Conservation (phyloP, 129 eudicot species). For the Ambrosia artemisiifolia region DNA sequence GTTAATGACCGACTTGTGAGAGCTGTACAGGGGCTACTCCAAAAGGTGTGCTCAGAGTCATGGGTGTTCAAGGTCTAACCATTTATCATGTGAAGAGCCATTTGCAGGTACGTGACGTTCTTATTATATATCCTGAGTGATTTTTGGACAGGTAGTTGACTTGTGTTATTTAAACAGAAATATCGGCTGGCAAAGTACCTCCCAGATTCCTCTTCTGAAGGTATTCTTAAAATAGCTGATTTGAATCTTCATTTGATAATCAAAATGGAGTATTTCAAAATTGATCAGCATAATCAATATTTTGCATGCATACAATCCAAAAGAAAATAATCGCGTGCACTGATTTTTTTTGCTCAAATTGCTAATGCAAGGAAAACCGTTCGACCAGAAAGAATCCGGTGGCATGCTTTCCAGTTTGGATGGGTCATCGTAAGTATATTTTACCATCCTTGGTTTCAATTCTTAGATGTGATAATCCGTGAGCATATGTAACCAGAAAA, state of each 20-base stretch:
- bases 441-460: not conserved
- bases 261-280: slow-evolving; percentile 26
- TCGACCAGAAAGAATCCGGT: slow-evolving; percentile 70
- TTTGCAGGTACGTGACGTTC: slow-evolving; percentile 42
- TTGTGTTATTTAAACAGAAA: slow-evolving; percentile 35
- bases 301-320: not conserved
- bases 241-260: not conserved
- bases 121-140: not conserved
- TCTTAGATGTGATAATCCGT: not conserved
- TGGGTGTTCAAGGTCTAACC: slow-evolving; percentile 68
- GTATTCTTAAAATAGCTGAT: slow-evolving; percentile 27
- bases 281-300: slow-evolving; percentile 43
- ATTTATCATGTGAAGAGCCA: slow-evolving; percentile 77
- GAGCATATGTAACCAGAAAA: not conserved
- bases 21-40: slow-evolving; percentile 56
- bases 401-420: slow-evolving; percentile 68
- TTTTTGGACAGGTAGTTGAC: slow-evolving; percentile 1
- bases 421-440: slow-evolving; percentile 76
- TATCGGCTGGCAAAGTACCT: slow-evolving; percentile 66
- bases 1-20: slow-evolving; percentile 15
- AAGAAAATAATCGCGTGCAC: not conserved
- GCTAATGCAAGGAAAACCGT: slow-evolving; percentile 50
- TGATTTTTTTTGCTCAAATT: slow-evolving; percentile 30
- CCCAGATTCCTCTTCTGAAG: slow-evolving; percentile 65
- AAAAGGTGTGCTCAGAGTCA: slow-evolving; percentile 68